Conservation (phyloP, 495 filamentous ascomycete species). For the Annulohypoxylon maeteangense region DNA sequence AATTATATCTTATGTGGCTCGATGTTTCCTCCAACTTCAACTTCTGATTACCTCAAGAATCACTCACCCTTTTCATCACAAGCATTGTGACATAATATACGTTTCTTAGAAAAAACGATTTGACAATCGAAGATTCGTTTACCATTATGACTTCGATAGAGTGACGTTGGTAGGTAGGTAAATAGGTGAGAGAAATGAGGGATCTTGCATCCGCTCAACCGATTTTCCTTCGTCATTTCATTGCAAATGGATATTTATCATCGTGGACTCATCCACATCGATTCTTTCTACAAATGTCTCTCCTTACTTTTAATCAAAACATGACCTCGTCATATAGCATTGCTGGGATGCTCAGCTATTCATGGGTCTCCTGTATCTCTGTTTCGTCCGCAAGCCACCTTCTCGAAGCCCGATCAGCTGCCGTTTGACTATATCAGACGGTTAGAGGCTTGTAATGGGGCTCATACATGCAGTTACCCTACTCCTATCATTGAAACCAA, state of each 20-base stretch:
- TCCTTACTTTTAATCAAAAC: neutral
- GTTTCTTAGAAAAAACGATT: neutral
- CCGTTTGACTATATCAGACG: neutral
- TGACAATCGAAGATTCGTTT: neutral
- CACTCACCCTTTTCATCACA: neutral
- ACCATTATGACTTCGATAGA: neutral
- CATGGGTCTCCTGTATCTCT: neutral
- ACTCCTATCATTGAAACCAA: neutral
- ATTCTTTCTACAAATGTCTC: neutral
- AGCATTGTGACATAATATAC: neutral
- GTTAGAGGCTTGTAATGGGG: neutral
- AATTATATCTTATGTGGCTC: neutral
- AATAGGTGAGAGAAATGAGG: neutral
- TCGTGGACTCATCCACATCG: neutral
- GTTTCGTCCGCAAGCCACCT: conserved; percentile 1
- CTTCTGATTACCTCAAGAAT: neutral
- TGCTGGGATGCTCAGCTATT: neutral
- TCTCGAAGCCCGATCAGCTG: neutral
- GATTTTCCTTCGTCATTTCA: neutral
- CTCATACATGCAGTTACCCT: neutral
- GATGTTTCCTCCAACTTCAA: neutral
- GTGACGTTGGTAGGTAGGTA: too few species aligned
- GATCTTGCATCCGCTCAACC: neutral
- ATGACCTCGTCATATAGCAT: neutral
- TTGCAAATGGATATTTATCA: neutral